Conservation (phyloP, 2,329 filamentous ascomycete genomes). For the Aspergillus tamarii region DNA sequence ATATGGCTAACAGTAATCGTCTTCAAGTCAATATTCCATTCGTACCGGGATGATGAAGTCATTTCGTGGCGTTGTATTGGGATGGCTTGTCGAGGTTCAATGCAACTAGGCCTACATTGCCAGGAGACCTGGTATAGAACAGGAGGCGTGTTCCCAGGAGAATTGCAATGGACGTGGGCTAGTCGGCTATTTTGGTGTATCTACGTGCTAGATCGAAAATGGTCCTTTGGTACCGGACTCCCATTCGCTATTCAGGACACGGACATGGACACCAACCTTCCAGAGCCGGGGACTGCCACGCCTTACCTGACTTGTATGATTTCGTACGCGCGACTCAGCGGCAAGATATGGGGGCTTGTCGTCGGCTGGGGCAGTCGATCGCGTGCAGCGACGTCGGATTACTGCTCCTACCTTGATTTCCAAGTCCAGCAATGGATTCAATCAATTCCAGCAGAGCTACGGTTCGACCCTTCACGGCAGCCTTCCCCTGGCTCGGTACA, state of each 20-base stretch:
- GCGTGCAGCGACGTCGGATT: conserved; percentile 41
- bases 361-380: conserved; percentile 39
- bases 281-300: conserved; percentile 44
- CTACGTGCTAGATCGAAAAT: conserved; percentile 56
- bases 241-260: conserved; percentile 54
- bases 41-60: conserved; percentile 54
- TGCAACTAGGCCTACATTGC: conserved; percentile 55
- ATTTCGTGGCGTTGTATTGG: conserved; percentile 55
- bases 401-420: conserved; percentile 45
- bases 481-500: conserved; percentile 14
- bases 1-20: neutral
- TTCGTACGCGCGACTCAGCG: conserved; percentile 50
- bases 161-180: conserved; percentile 40
- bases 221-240: conserved; percentile 56
- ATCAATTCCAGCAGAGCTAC: conserved; percentile 49
- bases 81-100: conserved; percentile 49
- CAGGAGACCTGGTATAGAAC: conserved; percentile 45
- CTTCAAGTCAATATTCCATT: conserved; percentile 37
- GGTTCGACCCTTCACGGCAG: conserved; percentile 37
- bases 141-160: conserved; percentile 40
- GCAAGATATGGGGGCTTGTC: conserved; percentile 53
- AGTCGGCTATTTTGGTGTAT: conserved; percentile 54
- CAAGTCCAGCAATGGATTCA: conserved; percentile 52
- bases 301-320: conserved; percentile 54
- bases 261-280: conserved; percentile 54